A percentile compares a stretch with the other conserved stretches of the same genome.
These are phyloP conservation scores for Aaosphaeria arxii DNA, from an alignment of 2,329 filamentous ascomycete genomes.

Conservation along the genomic window DNA sequence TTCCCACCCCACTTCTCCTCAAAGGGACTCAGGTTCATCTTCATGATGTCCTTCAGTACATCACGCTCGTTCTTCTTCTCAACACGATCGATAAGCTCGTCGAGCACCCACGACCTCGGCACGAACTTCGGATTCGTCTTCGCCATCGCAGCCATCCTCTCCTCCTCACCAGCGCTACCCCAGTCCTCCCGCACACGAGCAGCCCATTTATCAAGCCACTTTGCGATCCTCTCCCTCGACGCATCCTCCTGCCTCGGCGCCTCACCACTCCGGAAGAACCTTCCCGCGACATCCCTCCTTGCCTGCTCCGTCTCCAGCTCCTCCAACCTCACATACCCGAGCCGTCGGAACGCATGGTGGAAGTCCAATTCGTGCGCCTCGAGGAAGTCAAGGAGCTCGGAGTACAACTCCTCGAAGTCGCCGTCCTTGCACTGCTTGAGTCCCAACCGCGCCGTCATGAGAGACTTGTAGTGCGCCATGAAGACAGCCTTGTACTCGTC, in stretches of 20 bases:
- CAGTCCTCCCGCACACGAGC: conserved; percentile 72
- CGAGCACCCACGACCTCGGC: conserved; percentile 85
- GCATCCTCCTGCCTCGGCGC: conserved; percentile 56
- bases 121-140: conserved; percentile 88
- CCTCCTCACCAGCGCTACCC: conserved; percentile 57
- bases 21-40: conserved; percentile 81
- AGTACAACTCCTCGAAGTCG: conserved; percentile 80
- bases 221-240: conserved; percentile 64
- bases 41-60: conserved; percentile 73
- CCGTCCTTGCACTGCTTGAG: conserved; percentile 65
- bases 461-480: conserved; percentile 78
- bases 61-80: conserved; percentile 80
- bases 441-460: conserved; percentile 80
- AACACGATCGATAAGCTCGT: conserved; percentile 86
- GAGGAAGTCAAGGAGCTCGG: conserved; percentile 76
- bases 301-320: conserved; percentile 64
- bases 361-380: conserved; percentile 86
- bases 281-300: conserved; percentile 61
- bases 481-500: conserved; percentile 90
- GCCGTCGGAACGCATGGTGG: conserved; percentile 84
- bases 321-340: conserved; percentile 62
- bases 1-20: conserved; percentile 71
- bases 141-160: conserved; percentile 73
- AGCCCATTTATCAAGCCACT: conserved; percentile 81
- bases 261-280: conserved; percentile 77